Base-by-base conservation (phyloP, 2,329 filamentous ascomycete species). In the Cladosporium sp. region DNA sequence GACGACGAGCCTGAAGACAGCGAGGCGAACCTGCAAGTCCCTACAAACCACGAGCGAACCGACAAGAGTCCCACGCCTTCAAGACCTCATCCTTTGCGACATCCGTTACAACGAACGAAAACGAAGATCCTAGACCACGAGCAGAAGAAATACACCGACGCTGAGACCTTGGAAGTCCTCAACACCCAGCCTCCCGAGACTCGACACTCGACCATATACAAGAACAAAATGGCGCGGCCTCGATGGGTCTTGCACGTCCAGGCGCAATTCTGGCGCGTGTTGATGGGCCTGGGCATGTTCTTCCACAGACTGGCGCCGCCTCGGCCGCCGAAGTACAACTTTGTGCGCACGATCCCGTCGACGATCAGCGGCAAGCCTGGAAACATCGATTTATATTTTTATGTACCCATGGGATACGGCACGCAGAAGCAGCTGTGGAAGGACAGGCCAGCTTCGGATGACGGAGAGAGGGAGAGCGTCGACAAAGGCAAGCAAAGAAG, bases 231-330 rank as follows among this genome's bases (percentile, higher is more conserved):
- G 44, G 58, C 59, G 10, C 72, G 72, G 13, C 71, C 74, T 34
- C 77, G 84, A 69, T 81, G 78, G 74, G 77, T 81, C 62, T 76
- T 88, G 9, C 77, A 78, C 52, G 59, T 84, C 49, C 79, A 86
- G 65, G 85, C 85, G 43, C 70, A 76, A 28, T 78, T 84, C 65
- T 87, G 84, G 83, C 78, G 86, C 49, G 75, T 78, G 52, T 73
- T 87, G 40, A 86, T 87, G 79, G 75, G 75, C 54, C 76, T 87
- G 53, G 85, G 84, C 63, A 87, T 87, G 83, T 73, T 78, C 55
- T 71, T 88, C 37, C 85, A 89, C 65, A 78, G 77, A 51, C 70
- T 84, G 54, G 79, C 83, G 1, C 70, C 76, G 40, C 83, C 84
- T 6, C 74, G 77, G 46, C 82, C 84, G 5, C 81, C 82, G 1